These are phyloP conservation scores for Sugiyamaella lignohabitans DNA, from an alignment of 805 yeast species.

Conservation along the genomic window DNA sequence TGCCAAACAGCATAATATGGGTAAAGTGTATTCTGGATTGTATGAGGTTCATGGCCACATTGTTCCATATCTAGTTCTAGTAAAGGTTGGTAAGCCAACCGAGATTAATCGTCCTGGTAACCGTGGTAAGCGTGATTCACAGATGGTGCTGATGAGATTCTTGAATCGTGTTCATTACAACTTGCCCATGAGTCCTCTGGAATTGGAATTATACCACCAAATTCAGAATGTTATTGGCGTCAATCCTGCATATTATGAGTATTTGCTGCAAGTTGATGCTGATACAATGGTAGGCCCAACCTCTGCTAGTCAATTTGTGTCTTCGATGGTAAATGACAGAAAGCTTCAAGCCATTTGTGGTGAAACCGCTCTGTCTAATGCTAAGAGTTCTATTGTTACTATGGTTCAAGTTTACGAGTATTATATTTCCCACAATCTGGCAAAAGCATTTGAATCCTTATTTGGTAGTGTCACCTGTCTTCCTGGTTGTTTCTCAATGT, in stretches of 20 bases:
- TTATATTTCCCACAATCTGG: slow-evolving; percentile 56
- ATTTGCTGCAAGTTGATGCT: slow-evolving; percentile 55
- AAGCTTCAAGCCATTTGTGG: slow-evolving; percentile 55
- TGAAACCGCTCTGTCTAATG: slow-evolving; percentile 52
- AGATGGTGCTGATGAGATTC: slow-evolving; percentile 53
- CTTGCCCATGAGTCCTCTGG: slow-evolving; percentile 54
- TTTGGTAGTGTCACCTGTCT: slow-evolving; percentile 61
- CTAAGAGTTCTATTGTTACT: slow-evolving; percentile 47
- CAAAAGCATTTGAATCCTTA: slow-evolving; percentile 56
- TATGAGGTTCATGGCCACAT: slow-evolving; percentile 52
- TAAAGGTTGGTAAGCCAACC: slow-evolving; percentile 55
- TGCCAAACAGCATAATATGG: slow-evolving; percentile 55
- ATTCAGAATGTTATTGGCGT: slow-evolving; percentile 54
- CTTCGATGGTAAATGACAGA: slow-evolving; percentile 51
- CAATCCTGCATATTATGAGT: slow-evolving; percentile 51
- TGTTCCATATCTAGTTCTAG: slow-evolving; percentile 50
- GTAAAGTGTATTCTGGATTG: slow-evolving; percentile 53
- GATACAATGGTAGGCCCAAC: slow-evolving; percentile 54
- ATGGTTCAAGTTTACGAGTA: slow-evolving; percentile 59
- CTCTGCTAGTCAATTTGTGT: slow-evolving; percentile 48
- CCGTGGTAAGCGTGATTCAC: slow-evolving; percentile 62
- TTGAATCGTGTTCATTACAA: slow-evolving; percentile 55
- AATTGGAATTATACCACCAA: slow-evolving; percentile 46
- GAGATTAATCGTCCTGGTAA: slow-evolving; percentile 55
- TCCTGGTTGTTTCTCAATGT: slow-evolving; percentile 60